Evolutionary conservation across 257 asterid species (phyloP), one percentile per base, ranked within the genome.

Genomic region (Solanum phureja): DNA sequence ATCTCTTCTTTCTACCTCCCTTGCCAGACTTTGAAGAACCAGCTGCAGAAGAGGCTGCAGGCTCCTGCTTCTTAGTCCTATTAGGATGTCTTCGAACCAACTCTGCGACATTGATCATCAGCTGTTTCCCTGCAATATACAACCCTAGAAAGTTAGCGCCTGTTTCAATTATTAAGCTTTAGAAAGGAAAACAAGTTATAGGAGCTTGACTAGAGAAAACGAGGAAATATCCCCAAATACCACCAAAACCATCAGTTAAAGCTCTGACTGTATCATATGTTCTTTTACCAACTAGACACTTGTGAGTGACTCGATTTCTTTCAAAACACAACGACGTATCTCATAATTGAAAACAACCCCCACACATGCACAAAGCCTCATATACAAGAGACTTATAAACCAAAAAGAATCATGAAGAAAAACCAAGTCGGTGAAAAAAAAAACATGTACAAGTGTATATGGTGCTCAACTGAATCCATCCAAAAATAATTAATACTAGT

Each of bases 81-180:
- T 96, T 98, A 0, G 98, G 96, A 89, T 97, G 99, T 86, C 95
- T 93, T 5, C 98, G 99, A 29, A 97, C 99, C 92, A 97, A 86
- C 92, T 94, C 98, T 1, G 99, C 98, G 16, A 95, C 94, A 10
- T 92, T 92, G 83, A 93, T 92, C 99, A 97, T 95, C 74, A 97
- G 93, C 62, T 97, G 95, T 89, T 95, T 97, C 91, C 98, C 99
- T 95, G 75, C 75, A 86, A 52, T 7, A 60, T 34, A 73, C 33
- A 31, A 18, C 19, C 29, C 42, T 10, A 82, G 19, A 82, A n/a
- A 82, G 86, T 49, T 49, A 82, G 11, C 3, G 29, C 40, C 9
- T 58, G 10, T 60, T 46, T 81, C 40, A 81, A 81, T 44, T 1
- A 46, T 44, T 27, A 16, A 81, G 42, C 40, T 81, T 46, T 5